Base-by-base conservation (phyloP, 2,329 filamentous ascomycete genomes). In the Metarhizium guizhouense region DNA sequence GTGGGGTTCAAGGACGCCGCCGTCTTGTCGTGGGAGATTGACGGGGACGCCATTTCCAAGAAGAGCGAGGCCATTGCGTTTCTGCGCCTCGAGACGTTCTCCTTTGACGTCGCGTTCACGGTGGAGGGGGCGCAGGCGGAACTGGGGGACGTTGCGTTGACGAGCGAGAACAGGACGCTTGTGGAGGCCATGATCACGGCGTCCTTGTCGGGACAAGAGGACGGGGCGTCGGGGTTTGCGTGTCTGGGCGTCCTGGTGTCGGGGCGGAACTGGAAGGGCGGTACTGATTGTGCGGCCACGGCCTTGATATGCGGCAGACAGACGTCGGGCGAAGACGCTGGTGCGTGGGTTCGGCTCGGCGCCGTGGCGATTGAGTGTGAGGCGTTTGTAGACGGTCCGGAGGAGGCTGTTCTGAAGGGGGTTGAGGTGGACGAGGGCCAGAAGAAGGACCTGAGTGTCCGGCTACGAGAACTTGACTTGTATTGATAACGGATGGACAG, bases 11-110 rank as follows among this genome's bases (percentile, higher is more conserved):
- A 62, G 14, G 68, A 70, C 52, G 64, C 63, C 18, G 61, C 63
- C 29, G 61, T 72, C 14, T 62, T 71, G 11, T 64, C 66, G 6
- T 72, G 70, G 70, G 70, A 72, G 56, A 62, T 67, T 51, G 64
- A 71, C 29, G 67, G 64, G n/a, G 66, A 70, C 10, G 63, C 64
- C 20, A 68, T 71, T 30, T 57, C 63, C 6, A 57, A 60, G 10
- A 66, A 62, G 36, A 54, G 57, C 16, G 63, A 64, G 29, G 57
- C 61, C 11, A 60, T 70, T 34, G 58, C 60, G 30, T 72, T 70
- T 52, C 60, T 72, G 20, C 68, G 69, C 47, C 57, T 72, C 20
- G 60, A 63, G 42, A 68, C 69, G 1, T 70, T 66, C 55, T 71
- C 66, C 60, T 68, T 72, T 51, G 61, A 66, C 45, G 57, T 72